phyloP scores from a whole-genome alignment of 139 green algal species.

The Astrephomene gubernaculifera region DNA sequence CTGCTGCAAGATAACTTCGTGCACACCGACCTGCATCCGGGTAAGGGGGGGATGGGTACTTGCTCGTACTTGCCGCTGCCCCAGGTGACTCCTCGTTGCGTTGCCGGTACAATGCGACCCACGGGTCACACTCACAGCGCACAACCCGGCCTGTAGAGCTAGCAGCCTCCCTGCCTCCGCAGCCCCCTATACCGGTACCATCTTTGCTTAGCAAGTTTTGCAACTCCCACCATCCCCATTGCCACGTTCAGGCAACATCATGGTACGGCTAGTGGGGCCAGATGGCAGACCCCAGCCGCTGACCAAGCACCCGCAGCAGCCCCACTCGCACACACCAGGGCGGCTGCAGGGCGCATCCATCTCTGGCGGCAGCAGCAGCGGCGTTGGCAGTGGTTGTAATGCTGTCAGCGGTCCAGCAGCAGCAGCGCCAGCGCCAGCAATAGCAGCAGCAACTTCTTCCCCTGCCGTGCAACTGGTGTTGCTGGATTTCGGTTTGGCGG shows the following conservation, averaged over 20 bases:
- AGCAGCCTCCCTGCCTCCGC: no score
- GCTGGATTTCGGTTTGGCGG: constrained; percentile 89
- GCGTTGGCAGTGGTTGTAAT: background rate
- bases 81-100: no score
- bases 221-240: background rate
- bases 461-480: constrained; percentile 74
- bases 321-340: background rate
- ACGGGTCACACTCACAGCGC: no score
- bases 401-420: background rate
- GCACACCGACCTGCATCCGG: constrained; percentile 94
- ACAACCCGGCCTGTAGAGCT: no score
- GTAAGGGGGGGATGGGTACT: constrained; percentile 1
- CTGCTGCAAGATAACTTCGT: constrained; percentile 94
- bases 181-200: no score
- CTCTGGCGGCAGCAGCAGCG: background rate
- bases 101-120: no score
- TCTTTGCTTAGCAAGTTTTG: no score
- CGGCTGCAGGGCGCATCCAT: no score
- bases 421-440: constrained; percentile 6
- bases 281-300: constrained; percentile 1
- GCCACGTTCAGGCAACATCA: constrained; percentile 84
- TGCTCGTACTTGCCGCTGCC: no score
- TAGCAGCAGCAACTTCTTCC: background rate
- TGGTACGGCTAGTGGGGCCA: constrained; percentile 71
- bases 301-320: background rate